Base-by-base conservation (phyloP, 495 filamentous ascomycete genomes). In the Annulohypoxylon nitens region DNA sequence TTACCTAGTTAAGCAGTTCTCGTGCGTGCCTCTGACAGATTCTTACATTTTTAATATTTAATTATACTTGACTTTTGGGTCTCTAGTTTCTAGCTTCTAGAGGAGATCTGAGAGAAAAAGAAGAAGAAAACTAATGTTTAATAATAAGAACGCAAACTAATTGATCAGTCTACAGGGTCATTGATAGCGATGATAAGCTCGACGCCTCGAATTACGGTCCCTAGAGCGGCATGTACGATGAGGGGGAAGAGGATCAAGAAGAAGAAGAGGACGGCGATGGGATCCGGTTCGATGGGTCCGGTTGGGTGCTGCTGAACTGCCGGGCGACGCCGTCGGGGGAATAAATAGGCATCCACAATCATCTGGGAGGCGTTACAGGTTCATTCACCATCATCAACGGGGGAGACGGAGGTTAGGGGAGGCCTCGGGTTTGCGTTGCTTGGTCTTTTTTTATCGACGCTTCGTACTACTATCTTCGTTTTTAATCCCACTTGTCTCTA, bases 1-100 rank as follows among this genome's bases (percentile, higher is more conserved):
- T 1, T 91, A 90, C 26, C 79, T 98, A 69, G 89, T 93, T 37
- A 97, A 97, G 78, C 93, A 97, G 79, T 97, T 93, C 62, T 93
- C 91, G 92, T 94, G 83, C 79, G 92, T 87, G 36, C 14, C 25
- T 34, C 64, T 37, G 11, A 43, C 45, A 47, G 37, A 16, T 30
- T 30, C 30, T 30, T 30, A 30, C 30, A 30, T 30, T 30, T 30
- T 30, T 30, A 30, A 30, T 6, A 30, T 30, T 6, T 30, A 30
- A 30, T 30, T 23, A 30, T 30, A 6, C 30, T 30, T 30, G 3
- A 30, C 3, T 2, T 30, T 3, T 30, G 5, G 30, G 30, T 30
- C 30, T 30, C 37, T 37, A 0, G 8, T 60, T 50, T 61, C 67
- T 37, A 48, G 64, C 69, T 67, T 39, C 43, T 55, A 5, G 37